Base-by-base conservation (phyloP, 2,329 filamentous ascomycete genomes). In the Byssoonygena ceratinophila region DNA sequence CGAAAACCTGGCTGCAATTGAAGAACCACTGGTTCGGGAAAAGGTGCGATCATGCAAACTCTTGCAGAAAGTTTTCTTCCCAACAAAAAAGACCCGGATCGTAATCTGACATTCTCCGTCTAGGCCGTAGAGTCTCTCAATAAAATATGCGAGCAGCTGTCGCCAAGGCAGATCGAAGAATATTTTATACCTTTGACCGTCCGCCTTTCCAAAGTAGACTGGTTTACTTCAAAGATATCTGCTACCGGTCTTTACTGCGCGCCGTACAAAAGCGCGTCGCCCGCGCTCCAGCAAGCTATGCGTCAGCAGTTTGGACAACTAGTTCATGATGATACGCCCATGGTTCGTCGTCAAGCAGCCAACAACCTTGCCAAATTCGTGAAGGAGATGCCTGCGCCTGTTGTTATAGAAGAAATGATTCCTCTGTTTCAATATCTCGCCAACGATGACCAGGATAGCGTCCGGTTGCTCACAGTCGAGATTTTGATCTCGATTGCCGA, bases 211-310 rank as follows among this genome's bases (percentile, higher is more conserved):
- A 98, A 97, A 79, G 92, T 92, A 72, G 92, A 98, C 74, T 98
- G 92, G 92, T 98, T 98, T 72, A 98, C 92, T 54, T 97, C 92
- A 59, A 98, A 97, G 75, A 92, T 98, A 59, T 98, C 92, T 29
- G 92, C 91, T 57, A 95, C 91, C 59, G 92, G 92, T 58, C 84
- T 98, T 58, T 98, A 91, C 76, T 92, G 87, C 68, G 81, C 83
- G 46, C 91, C 92, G 59, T 98, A 98, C 76, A 85, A 83, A 64
- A 94, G 94, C 76, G 88, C 92, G 55, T 85, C 88, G 52, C 79
- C 84, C 48, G 78, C 83, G n/a, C 82, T 90, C 60, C 92, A 98
- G 74, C 88, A 95, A 73, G 84, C 84, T 62, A 83, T 98, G 55
- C 82, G 92, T 65, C 84, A 91, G 71, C 88, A 96, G 65, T 98